phyloP scores from a whole-genome alignment of 345 rosid genomes.

The Eutrema yunnanense region DNA sequence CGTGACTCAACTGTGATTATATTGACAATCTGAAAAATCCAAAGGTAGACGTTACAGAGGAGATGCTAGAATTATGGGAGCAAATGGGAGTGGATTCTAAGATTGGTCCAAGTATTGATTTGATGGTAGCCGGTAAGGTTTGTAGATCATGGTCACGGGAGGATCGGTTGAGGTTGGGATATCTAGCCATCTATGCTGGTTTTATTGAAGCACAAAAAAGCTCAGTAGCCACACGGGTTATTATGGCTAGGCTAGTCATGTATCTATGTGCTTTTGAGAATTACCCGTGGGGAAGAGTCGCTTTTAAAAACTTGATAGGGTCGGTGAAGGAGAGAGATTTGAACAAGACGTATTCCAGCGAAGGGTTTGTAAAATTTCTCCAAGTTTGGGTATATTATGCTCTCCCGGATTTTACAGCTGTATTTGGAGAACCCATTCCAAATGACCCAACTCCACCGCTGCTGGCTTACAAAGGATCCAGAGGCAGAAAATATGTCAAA shows the following conservation, averaged over 20 bases:
- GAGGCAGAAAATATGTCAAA: background rate
- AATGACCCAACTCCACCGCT: background rate
- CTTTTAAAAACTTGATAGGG: background rate
- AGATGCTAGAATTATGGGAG: too few relatives aligned
- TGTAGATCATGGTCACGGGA: too few relatives aligned
- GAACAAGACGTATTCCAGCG: background rate
- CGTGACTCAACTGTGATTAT: too few relatives aligned
- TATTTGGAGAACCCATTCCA: background rate
- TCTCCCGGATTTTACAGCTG: background rate
- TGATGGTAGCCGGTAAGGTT: too few relatives aligned
- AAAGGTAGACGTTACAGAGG: too few relatives aligned
- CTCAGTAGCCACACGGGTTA: background rate
- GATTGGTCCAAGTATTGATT: too few relatives aligned
- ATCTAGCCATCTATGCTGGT: background rate
- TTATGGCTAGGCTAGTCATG: background rate
- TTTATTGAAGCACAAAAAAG: background rate
- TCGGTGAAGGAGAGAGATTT: background rate
- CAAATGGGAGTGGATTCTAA: too few relatives aligned
- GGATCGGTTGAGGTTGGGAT: background rate
- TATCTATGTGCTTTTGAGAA: background rate
- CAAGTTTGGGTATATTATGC: background rate
- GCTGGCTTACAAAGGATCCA: background rate
- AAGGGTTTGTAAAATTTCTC: background rate
- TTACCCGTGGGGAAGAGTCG: background rate
- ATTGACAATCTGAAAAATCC: too few relatives aligned